Base-by-base conservation (phyloP, 805 yeast species). In the Lipomyces oligophaga region DNA sequence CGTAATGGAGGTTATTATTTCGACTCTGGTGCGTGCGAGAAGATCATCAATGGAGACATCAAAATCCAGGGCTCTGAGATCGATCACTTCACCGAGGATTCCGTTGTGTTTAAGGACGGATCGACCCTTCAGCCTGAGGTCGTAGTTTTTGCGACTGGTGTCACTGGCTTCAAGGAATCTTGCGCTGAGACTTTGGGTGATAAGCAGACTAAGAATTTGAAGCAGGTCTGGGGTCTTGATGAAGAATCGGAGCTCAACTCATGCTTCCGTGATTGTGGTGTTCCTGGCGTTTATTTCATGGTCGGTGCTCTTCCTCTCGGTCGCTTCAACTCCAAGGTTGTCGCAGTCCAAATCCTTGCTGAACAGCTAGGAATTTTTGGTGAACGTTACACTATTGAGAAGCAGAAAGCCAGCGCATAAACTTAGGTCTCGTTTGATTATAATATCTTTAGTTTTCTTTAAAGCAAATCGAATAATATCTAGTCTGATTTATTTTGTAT, bases 1-100 rank as follows among this genome's bases (percentile, higher is more conserved):
- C 38, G 38, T 4, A 40, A 40, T 20, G 44, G 44, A 3, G 44
- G 44, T 20, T 40, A 18, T 18, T 40, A 40, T 25, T 40, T 31
- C 15, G 44, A 40, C n/a, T 15, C 44, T 15, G 40, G 38, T 15
- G 41, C 41, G 5, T 40, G 38, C 21, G 31, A 40, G 39, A 27
- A 34, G 11, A 21, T 40, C 13, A 19, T 32, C 4, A 21, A 32
- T 16, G 44, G 44, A 36, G 27, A 31, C 15, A 40, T 40, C 31
- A 40, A 40, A 30, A 18, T 40, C n/a, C 10, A 31, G 18, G 15
- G 4, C 3, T 31, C 20, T 19, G 21, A 32, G 11, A 40, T 40
- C 13, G 44, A 40, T n/a, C 21, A 21, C 4, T 40, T 40, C n/a
- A 31, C 41, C 11, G 15, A 31, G 41, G 32, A 22, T 22, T 6